Conservation (phyloP, 2,329 filamentous ascomycete species). For the Thielaviopsis populi region DNA sequence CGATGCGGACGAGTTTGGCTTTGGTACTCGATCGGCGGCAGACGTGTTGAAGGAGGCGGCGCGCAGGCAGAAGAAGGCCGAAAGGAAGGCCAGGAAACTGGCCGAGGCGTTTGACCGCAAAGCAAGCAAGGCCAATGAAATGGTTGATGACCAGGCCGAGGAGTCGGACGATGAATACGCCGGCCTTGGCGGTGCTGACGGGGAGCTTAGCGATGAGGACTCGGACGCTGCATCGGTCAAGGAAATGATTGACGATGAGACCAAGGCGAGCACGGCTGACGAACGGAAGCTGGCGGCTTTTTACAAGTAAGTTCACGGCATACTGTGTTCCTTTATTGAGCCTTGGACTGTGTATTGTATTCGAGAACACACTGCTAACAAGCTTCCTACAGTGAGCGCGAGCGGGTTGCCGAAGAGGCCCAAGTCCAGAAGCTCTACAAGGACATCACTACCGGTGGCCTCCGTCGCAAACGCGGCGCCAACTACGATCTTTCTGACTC, state of each 20-base stretch:
- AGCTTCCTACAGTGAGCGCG: constrained; percentile 46
- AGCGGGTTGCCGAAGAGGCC: constrained; percentile 69
- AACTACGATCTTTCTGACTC: constrained; percentile 80
- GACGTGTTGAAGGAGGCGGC: constrained; percentile 50
- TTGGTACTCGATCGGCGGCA: constrained; percentile 41
- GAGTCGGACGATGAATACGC: constrained; percentile 98
- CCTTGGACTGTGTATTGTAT: constrained; percentile 5
- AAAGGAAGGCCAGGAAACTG: constrained; percentile 17
- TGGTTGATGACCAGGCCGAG: constrained; percentile 86
- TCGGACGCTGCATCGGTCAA: constrained; percentile 52
- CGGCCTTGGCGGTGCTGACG: constrained; percentile 76
- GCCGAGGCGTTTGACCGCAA: constrained; percentile 60
- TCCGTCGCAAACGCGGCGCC: constrained; percentile 69
- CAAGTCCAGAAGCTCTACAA: constrained; percentile 82
- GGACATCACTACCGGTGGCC: constrained; percentile 76
- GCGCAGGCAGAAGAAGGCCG: constrained; percentile 36
- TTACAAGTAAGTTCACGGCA: constrained; percentile 56
- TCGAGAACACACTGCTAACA: constrained; percentile 15
- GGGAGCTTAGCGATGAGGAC: constrained; percentile 68
- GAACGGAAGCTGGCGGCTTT: constrained; percentile 71
- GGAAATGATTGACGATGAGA: constrained; percentile 72
- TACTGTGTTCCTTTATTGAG: too few relatives aligned
- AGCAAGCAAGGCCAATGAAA: constrained; percentile 70
- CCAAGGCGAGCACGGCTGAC: constrained; percentile 40
- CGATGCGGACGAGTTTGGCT: constrained; percentile 25